These are phyloP conservation scores for Brassica balearica DNA, from an alignment of 441 rosid species.

Conservation along the genomic window DNA sequence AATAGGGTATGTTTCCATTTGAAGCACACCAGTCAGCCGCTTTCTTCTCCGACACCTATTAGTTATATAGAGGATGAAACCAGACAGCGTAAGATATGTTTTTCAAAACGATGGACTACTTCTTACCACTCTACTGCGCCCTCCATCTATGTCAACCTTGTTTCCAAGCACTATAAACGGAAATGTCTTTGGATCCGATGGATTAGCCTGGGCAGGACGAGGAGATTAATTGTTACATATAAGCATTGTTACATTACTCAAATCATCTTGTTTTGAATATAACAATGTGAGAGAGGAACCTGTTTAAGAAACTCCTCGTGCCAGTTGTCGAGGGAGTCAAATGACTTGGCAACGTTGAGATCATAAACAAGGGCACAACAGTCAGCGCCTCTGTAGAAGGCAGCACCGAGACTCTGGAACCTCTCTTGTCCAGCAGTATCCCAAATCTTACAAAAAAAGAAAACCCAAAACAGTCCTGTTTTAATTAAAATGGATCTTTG, in stretches of 20 bases:
- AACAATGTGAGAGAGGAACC: conserved; percentile 44
- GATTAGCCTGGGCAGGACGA: conserved; percentile 67
- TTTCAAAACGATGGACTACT: conserved; percentile 13
- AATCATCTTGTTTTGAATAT: too few relatives aligned
- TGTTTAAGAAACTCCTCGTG: conserved; percentile 97
- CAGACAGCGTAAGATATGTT: neutral
- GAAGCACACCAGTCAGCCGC: conserved; percentile 64
- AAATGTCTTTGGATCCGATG: conserved; percentile 73
- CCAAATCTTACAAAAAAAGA: conserved; percentile 74
- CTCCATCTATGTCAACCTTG: conserved; percentile 97
- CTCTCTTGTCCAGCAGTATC: conserved; percentile 98
- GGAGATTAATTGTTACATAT: neutral
- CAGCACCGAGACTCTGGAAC: conserved; percentile 95
- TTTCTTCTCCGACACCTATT: conserved; percentile 59
- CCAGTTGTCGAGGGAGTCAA: conserved; percentile 93
- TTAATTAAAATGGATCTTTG: conserved; percentile 5
- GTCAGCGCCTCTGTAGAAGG: conserved; percentile 95
- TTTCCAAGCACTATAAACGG: conserved; percentile 90
- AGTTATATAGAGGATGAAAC: neutral
- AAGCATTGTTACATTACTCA: neutral
- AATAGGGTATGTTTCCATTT: conserved; percentile 61
- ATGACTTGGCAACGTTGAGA: conserved; percentile 82
- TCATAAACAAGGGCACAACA: conserved; percentile 94
- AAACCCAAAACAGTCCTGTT: neutral
- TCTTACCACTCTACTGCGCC: conserved; percentile 93